Evolutionary conservation across 352 stramenopile genomes (phyloP), one percentile per base, ranked within the genome.

Genomic region (Phytopythium delawarense): DNA sequence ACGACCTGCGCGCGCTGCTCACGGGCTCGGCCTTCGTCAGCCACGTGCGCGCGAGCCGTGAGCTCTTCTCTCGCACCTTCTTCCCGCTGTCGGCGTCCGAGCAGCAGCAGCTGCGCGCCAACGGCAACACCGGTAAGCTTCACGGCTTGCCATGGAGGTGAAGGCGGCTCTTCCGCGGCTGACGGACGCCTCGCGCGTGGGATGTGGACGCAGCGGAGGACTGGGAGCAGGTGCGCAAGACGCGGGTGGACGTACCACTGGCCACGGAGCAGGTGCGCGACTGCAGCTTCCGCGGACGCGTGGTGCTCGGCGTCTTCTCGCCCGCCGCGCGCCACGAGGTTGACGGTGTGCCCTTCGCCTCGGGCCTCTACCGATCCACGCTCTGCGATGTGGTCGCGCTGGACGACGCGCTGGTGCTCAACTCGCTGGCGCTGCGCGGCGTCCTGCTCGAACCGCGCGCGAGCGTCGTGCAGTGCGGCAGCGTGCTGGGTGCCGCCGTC

Each of bases 341-440:
- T 15, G 79, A 88, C 34, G 72, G 71, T 21, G 78, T 92, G 5
- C 61, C 71, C 2, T 84, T 96, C 39, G 58, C 61, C 18, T 74
- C 74, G 7, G 87, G 87, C 9, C 77, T 84, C 58, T 94, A 89
- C 70, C 85, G 81, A 57, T 77, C 84, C 44, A 81, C 75, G 45
- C 64, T 96, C 30, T 72, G 73, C 54, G 69, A 94, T 49, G 74
- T 59, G 0, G 65, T 89, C 23, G 67, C 93, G n/a, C 65, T 91
- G 32, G 80, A 94, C 62, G 68, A 94, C 40, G 81, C 81, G 23
- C 77, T 96, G 44, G 82, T 96, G 59, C 73, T 77, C 61, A 77
- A 93, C 74, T 90, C 78, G 30, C 61, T 80, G 16, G 75, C 84
- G 57, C 69, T 94, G 4, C 65, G 68, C 48, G 61, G 75, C 34